phyloP scores from a whole-genome alignment of 179 eudicot genomes.

The Carnegiea gigantea region DNA sequence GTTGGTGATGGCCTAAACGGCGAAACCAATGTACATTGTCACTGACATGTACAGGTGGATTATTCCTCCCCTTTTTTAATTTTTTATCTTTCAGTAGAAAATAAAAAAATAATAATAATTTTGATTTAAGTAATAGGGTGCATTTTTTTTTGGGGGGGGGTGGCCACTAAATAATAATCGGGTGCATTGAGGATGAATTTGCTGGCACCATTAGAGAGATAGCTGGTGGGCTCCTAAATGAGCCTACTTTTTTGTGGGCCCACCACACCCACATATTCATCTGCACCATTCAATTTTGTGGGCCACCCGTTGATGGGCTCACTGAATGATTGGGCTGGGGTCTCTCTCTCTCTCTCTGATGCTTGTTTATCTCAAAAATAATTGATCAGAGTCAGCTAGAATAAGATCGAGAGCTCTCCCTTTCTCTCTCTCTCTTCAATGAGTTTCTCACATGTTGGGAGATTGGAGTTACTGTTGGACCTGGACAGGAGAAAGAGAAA shows the following conservation, averaged over 20 bases:
- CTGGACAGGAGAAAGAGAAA: background rate
- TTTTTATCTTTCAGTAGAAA: background rate
- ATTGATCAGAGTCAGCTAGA: background rate
- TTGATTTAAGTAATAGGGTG: background rate
- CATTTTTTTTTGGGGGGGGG: too few relatives aligned
- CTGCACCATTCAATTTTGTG: conserved; percentile 49
- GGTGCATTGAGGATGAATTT: conserved; percentile 20
- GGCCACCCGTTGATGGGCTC: conserved; percentile 52
- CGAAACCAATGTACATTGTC: conserved; percentile 49
- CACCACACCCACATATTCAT: conserved; percentile 28
- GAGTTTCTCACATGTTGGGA: background rate
- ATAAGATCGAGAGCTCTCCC: conserved; percentile 12
- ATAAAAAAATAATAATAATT: background rate
- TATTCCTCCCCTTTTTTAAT: conserved; percentile 36
- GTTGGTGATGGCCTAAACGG: conserved; percentile 42
- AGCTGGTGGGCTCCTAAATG: conserved; percentile 51
- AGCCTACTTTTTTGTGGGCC: conserved; percentile 48
- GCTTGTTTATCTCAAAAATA: background rate
- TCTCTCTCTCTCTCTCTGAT: conserved; percentile 16
- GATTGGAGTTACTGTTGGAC: conserved; percentile 4
- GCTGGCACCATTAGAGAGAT: conserved; percentile 55
- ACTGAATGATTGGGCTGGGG: conserved; percentile 66
- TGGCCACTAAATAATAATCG: too few relatives aligned
- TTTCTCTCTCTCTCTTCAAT: background rate
- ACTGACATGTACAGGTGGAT: conserved; percentile 67